Conservation (phyloP, 257 asterid genomes). For the Cinchona pubescens region DNA sequence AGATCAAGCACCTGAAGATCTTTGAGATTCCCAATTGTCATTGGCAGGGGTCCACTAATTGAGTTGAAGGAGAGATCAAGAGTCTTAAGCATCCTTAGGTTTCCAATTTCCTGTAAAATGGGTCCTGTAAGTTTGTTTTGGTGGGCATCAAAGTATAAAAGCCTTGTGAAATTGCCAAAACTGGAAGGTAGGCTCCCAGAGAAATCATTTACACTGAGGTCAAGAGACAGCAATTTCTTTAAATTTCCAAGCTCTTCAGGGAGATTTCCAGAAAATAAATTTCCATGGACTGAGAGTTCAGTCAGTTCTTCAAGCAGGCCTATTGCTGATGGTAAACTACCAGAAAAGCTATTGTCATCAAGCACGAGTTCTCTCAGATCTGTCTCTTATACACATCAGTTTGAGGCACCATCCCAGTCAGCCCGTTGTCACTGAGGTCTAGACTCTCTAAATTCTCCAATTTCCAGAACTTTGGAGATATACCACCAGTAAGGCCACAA, state of each 20-base stretch:
- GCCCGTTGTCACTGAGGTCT: slow-evolving; percentile 54
- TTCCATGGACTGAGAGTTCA: slow-evolving; percentile 56
- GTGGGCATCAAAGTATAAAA: slow-evolving; percentile 44
- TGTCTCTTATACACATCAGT: slow-evolving; percentile 32
- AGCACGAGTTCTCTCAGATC: slow-evolving; percentile 50
- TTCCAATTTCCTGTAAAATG: slow-evolving; percentile 48
- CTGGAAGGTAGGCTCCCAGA: slow-evolving; percentile 56
- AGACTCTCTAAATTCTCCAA: slow-evolving; percentile 45
- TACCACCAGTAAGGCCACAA: slow-evolving; percentile 51
- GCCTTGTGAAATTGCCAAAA: slow-evolving; percentile 43
- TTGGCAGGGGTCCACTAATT: slow-evolving; percentile 49
- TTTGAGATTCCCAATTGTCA: slow-evolving; percentile 39
- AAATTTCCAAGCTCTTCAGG: slow-evolving; percentile 58
- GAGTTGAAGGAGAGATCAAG: slow-evolving; percentile 59
- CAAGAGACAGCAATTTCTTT: slow-evolving; percentile 46
- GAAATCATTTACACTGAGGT: slow-evolving; percentile 58
- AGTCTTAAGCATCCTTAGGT: slow-evolving; percentile 36
- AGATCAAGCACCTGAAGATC: slow-evolving; percentile 47
- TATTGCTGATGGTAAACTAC: slow-evolving; percentile 48
- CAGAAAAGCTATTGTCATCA: slow-evolving; percentile 53
- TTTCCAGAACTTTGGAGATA: slow-evolving; percentile 48
- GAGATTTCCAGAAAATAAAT: slow-evolving; percentile 51
- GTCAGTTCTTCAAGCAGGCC: slow-evolving; percentile 43
- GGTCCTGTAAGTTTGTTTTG: slow-evolving; percentile 51
- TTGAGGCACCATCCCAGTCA: slow-evolving; percentile 46